phyloP scores from a whole-genome alignment of 2,329 filamentous ascomycete genomes.

The Cadophora sp. region DNA sequence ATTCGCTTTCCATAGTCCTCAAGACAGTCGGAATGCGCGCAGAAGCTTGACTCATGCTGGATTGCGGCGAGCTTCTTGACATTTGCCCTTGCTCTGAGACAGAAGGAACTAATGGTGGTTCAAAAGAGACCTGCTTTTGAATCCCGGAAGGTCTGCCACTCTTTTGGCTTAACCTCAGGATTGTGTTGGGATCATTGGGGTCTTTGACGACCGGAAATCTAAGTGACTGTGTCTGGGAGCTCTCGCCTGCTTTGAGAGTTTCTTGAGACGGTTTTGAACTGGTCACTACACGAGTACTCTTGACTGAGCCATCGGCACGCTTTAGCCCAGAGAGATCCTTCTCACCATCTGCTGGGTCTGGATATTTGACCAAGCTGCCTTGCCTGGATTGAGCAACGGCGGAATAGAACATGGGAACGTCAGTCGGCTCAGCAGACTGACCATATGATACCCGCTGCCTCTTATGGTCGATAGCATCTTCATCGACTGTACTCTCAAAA shows the following conservation, averaged over 20 bases:
- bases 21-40: conserved; percentile 22
- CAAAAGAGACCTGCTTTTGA: conserved; percentile 49
- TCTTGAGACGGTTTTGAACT: conserved; percentile 45
- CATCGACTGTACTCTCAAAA: not conserved
- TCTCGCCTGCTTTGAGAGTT: conserved; percentile 45
- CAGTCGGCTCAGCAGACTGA: not conserved
- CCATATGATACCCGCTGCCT: not conserved
- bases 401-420: not conserved
- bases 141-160: conserved; percentile 51
- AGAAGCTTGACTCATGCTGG: conserved; percentile 7
- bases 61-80: not conserved
- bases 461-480: not conserved
- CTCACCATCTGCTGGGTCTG: not conserved
- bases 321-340: not conserved
- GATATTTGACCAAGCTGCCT: not conserved
- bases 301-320: not conserved
- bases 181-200: conserved; percentile 68
- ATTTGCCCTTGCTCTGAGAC: not conserved
- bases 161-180: conserved; percentile 70
- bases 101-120: conserved; percentile 29
- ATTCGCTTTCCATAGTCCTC: conserved; percentile 27
- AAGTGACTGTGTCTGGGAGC: conserved; percentile 52
- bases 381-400: not conserved
- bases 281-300: conserved; percentile 27
- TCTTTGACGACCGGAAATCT: conserved; percentile 82